A percentile compares a stretch with the other conserved stretches of the same genome.
Evolutionary conservation across 2,329 filamentous ascomycete species (phyloP).

Genomic region (Rhynchosporium graminicola): DNA sequence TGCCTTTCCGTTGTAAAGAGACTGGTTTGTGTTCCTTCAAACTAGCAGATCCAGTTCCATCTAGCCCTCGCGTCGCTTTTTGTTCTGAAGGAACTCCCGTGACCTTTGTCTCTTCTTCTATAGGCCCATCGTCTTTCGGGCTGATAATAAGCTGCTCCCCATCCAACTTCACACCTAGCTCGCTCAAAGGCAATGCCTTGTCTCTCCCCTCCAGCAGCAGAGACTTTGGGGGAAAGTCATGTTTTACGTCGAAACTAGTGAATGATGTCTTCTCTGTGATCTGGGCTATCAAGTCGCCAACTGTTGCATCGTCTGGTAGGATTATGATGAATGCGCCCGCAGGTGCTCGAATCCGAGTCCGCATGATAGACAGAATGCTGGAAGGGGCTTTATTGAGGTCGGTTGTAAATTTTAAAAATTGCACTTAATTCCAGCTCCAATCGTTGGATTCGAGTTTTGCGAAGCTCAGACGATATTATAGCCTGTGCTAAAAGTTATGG

Average conservation of each 20-base stretch:
- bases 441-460: not conserved
- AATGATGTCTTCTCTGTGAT: constrained; percentile 67
- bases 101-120: not conserved
- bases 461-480: not conserved
- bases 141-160: constrained; percentile 68
- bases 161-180: constrained; percentile 62
- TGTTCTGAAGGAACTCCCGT: constrained; percentile 13
- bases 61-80: not conserved
- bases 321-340: constrained; percentile 70
- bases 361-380: constrained; percentile 51
- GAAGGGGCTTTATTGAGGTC: not conserved
- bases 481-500: not conserved
- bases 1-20: constrained; percentile 35
- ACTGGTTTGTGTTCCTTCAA: constrained; percentile 24
- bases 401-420: not conserved
- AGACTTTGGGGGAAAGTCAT: constrained; percentile 76
- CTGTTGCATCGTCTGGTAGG: constrained; percentile 67
- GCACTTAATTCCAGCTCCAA: too few species aligned
- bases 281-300: constrained; percentile 59
- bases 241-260: constrained; percentile 72
- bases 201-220: constrained; percentile 59
- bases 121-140: constrained; percentile 24
- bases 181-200: constrained; percentile 48
- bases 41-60: constrained; percentile 9
- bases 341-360: constrained; percentile 74